Base-by-base conservation (phyloP, 2,329 filamentous ascomycete genomes). In the Pestalotiopsis sp. region DNA sequence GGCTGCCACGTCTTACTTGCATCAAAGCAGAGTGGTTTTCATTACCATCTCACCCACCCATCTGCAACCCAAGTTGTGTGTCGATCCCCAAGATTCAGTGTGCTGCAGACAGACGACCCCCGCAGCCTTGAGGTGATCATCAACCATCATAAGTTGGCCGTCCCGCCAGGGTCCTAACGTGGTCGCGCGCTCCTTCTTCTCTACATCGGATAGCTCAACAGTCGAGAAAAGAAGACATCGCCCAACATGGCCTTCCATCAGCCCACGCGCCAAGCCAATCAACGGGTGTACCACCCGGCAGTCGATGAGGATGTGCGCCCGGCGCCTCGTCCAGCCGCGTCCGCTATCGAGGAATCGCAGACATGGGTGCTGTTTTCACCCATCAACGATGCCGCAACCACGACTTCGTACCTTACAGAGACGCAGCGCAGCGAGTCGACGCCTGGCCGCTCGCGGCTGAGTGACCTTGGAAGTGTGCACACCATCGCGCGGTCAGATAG, bases 291-390 rank as follows among this genome's bases (percentile, higher is more conserved):
- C 61, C 84, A 82, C 36, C 76, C 76, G 68, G 70, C 80, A 41
- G 75, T 81, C 2, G 78, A 78, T 23, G 80, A 82, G 17, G 82
- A 84, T 45, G 76, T 80, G 38, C 79, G 80, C 27, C 71, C 75
- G 63, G 72, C 74, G 65, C 78, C 78, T 68, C 76, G 75, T 72
- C 75, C 74, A 68, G 68, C 73, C 69, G 72, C 78, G 45, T 80
- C 81, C 63, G 75, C 76, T 58, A 82, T 90, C 69, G 90, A 93
- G 70, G 92, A 95, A 72, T 92, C 93, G 13, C 92, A 96, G 80
- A 95, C 97, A 87, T 99, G 96, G 96, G 92, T 98, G 67, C 89
- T 99, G 72, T 99, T 99, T 84, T 93, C 94, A 7, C 93, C 93
- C 1, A 86, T 87, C 9, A 90, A 90, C 71, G 87, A 86, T 69